These are phyloP conservation scores for Trypanosoma vivax DNA, from an alignment of 208 protist species.

Conservation along the genomic window DNA sequence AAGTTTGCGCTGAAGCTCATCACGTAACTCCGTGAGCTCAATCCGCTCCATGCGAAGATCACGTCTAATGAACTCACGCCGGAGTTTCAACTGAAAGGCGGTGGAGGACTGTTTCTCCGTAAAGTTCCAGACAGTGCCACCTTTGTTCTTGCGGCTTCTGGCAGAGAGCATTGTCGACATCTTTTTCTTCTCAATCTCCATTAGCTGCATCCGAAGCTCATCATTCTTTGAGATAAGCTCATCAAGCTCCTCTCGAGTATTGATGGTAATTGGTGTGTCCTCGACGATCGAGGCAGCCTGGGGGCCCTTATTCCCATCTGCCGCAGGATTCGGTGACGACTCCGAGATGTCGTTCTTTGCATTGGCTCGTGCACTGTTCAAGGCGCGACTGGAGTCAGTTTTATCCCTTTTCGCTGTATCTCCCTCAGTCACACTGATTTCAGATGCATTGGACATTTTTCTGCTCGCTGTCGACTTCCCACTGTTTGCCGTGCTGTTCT, in stretches of 20 bases:
- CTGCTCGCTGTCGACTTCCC: no score
- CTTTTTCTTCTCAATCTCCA: constrained; percentile 1
- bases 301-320: background rate
- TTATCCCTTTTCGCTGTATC: no score
- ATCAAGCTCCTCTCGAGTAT: constrained; percentile 15
- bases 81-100: constrained; percentile 26
- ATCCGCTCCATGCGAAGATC: constrained; percentile 41
- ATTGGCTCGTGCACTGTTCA: no score
- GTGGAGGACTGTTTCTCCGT: background rate
- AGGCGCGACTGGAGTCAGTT: no score
- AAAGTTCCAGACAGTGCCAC: background rate
- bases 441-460: no score
- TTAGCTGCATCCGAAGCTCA: constrained; percentile 10
- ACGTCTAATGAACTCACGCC: constrained; percentile 31
- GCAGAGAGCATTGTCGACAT: background rate
- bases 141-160: background rate
- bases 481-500: no score
- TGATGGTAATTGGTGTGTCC: constrained; percentile 1
- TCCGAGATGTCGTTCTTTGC: no score
- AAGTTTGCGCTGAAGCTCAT: constrained; percentile 37
- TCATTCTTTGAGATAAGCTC: constrained; percentile 17
- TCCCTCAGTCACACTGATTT: no score
- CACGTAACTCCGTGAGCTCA: constrained; percentile 27
- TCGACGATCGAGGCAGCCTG: background rate
- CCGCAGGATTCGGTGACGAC: background rate